Evolutionary conservation across 2,329 filamentous ascomycete species (phyloP), one percentile per base, ranked within the genome.

Genomic region (Cryoendolithus antarcticus): DNA sequence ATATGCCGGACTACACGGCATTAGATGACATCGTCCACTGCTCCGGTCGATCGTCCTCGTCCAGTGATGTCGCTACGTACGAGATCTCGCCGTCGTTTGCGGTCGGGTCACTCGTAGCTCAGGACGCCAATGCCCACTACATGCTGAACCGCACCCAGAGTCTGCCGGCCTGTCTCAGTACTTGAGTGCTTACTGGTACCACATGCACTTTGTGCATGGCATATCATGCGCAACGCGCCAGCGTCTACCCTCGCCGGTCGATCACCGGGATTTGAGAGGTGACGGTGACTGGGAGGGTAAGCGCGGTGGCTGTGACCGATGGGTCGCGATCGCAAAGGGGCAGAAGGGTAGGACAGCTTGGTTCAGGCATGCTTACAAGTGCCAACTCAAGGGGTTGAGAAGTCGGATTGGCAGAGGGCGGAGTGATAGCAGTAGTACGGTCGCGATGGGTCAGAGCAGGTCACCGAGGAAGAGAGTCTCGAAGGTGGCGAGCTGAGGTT

Each of bases 321-420:
- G 82, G 82, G 80, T 88, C 48, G 77, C 80, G 9, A 66, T 88
- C 29, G 81, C 86, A 32, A 88, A 81, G 63, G 86, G 79, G 58
- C 89, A 89, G 65, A 89, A 89, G 68, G 88, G 89, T 65, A 83
- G 83, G n/a, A 93, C 84, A 1, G 88, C 84, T 3, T 93, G 84
- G 83, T 93, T 89, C 61, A 71, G 85, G 48, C 85, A 93, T 61
- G 83, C 84, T 34, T 91, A 91, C 66, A 91, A 89, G 72, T 57
- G 54, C 32, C 44, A 49, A 41, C 32, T 41, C 8, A 46, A 44
- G 40, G 19, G 6, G 28, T n/a, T 7, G 38, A 24, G 11, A 10
- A 30, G 6, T 4, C 8, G 36, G 2, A 41, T 9, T 12, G 39
- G 37, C 29, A 33, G 39, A 15, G 34, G 11, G 30, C 24, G 24